These are phyloP conservation scores for Odonthalia washingtoniensis DNA, from an alignment of 31 red algal genomes.

Conservation along the genomic window DNA sequence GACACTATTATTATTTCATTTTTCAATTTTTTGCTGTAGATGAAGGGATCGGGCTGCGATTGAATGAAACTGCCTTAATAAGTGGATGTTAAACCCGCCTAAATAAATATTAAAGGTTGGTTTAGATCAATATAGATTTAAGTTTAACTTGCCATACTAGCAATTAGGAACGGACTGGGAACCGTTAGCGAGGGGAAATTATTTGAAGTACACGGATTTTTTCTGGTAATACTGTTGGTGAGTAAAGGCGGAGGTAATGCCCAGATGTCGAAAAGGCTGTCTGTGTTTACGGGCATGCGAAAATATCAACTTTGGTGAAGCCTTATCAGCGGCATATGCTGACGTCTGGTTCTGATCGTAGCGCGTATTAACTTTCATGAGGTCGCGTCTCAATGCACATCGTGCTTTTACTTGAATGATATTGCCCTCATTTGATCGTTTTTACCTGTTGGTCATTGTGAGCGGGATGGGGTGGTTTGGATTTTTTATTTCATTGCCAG, in stretches of 20 bases:
- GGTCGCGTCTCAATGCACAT: constrained; percentile 37
- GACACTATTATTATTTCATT: too few relatives aligned
- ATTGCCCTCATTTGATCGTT: not conserved
- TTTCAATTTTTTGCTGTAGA: too few relatives aligned
- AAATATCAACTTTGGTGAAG: not conserved
- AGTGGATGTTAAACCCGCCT: too few relatives aligned
- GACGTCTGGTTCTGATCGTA: constrained; percentile 26
- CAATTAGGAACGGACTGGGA: not conserved
- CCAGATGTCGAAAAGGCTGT: constrained; percentile 17
- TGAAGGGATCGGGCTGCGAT: too few relatives aligned
- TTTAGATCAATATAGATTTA: constrained; percentile 19
- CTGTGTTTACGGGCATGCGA: constrained; percentile 17
- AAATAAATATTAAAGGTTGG: too few relatives aligned
- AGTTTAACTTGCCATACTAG: not conserved
- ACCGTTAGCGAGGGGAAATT: constrained; percentile 23
- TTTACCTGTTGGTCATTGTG: constrained; percentile 30
- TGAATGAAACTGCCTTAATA: too few relatives aligned
- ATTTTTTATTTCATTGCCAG: not conserved
- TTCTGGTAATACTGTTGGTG: constrained; percentile 21
- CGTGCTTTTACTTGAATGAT: not conserved
- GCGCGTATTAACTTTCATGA: constrained; percentile 17
- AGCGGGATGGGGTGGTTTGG: not conserved
- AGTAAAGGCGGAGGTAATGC: constrained; percentile 20
- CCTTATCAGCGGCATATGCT: constrained; percentile 21
- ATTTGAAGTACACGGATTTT: constrained; percentile 5